A percentile compares a stretch with the other conserved stretches of the same genome.
Evolutionary conservation across 148 eudicot genomes (phyloP).

Genomic region (Fallopia convolvulus): DNA sequence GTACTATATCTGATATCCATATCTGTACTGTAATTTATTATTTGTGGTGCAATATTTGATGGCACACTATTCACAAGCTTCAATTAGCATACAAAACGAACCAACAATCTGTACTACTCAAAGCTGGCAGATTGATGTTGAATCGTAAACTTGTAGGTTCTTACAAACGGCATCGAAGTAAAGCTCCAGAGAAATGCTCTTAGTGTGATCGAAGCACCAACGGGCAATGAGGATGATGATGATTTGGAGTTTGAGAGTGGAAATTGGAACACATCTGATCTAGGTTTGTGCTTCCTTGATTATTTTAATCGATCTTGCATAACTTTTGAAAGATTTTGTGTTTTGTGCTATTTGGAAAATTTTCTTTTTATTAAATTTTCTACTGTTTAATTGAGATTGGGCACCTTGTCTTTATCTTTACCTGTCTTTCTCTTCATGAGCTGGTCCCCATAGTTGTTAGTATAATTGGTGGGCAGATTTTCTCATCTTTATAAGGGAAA

Average conservation of each 20-base stretch:
- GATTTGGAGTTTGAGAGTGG: constrained; percentile 49
- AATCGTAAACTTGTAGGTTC: constrained; percentile 28
- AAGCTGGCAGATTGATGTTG: neutral
- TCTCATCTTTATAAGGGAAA: constrained; percentile 3
- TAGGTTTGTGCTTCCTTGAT: constrained; percentile 27
- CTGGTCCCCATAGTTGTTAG: constrained; percentile 11
- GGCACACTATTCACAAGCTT: neutral
- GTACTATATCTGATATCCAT: neutral
- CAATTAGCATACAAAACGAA: neutral
- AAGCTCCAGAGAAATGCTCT: constrained; percentile 66
- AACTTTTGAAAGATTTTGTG: constrained; percentile 1
- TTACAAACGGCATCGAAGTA: constrained; percentile 69
- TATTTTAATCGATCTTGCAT: neutral
- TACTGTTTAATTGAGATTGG: constrained; percentile 1
- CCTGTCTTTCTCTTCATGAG: neutral
- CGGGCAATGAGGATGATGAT: constrained; percentile 66
- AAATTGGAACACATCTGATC: constrained; percentile 41
- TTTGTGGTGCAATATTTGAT: neutral
- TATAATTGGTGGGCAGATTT: constrained; percentile 3
- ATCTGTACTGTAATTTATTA: neutral
- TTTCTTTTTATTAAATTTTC: neutral
- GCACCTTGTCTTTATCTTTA: neutral
- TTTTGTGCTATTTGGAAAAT: neutral
- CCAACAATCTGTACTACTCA: neutral
- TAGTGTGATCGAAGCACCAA: constrained; percentile 62